phyloP scores from a whole-genome alignment of 331 rosid genomes.

The Acacia concinna region DNA sequence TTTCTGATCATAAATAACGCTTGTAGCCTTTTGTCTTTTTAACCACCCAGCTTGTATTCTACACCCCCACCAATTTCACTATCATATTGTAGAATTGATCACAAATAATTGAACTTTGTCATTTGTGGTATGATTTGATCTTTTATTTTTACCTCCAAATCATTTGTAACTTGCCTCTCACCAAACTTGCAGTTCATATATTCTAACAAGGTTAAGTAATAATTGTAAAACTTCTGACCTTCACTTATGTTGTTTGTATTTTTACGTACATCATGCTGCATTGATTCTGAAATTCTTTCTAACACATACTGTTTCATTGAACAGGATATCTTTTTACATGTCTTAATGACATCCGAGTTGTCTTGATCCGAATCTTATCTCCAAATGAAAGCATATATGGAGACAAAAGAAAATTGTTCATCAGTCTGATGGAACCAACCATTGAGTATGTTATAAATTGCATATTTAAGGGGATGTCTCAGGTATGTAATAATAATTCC shows the following conservation, averaged over 20 bases:
- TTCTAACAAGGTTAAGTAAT: not conserved
- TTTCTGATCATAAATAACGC: not conserved
- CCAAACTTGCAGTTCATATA: not conserved
- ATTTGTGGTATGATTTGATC: not conserved
- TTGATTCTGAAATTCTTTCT: constrained; percentile 17
- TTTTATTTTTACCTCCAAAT: not conserved
- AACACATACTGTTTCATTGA: constrained; percentile 32
- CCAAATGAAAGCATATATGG: constrained; percentile 44
- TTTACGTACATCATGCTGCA: constrained; percentile 22
- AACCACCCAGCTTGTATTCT: not conserved
- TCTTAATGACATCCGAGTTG: constrained; percentile 61
- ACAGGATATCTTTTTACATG: constrained; percentile 77
- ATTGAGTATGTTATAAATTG: constrained; percentile 78
- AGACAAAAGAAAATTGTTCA: constrained; percentile 48
- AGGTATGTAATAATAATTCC: constrained; percentile 55
- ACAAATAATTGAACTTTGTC: not conserved
- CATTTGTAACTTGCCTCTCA: not conserved
- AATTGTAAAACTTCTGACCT: not conserved
- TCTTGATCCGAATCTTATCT: constrained; percentile 48
- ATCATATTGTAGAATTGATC: not conserved
- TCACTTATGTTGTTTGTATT: constrained; percentile 3
- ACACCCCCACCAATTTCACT: not conserved
- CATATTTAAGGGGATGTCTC: constrained; percentile 62
- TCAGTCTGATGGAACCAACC: constrained; percentile 80
- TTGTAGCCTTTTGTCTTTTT: not conserved